phyloP scores from a whole-genome alignment of 1,139 yeast species.

The Nakaseomyces bracarensis region DNA sequence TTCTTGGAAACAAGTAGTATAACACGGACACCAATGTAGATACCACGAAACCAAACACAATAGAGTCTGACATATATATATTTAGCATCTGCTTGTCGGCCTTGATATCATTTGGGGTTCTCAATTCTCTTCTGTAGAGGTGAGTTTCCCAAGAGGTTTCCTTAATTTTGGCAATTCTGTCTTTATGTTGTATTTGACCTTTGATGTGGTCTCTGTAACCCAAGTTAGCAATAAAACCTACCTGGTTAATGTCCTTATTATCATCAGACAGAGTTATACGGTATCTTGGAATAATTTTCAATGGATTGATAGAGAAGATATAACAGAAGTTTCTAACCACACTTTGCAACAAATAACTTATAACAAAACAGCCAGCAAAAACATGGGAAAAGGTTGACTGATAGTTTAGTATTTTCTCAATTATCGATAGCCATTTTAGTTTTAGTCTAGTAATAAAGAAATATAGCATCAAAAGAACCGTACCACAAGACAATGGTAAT shows the following conservation, averaged over 20 bases:
- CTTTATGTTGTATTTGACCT: slow-evolving; percentile 11
- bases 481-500: slow-evolving; percentile 17
- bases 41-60: slow-evolving; percentile 11
- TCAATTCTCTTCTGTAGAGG: slow-evolving; percentile 31
- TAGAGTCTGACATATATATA: slow-evolving; percentile 17
- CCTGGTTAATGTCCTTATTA: slow-evolving; percentile 14
- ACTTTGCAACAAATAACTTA: slow-evolving; percentile 13
- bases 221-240: slow-evolving; percentile 16
- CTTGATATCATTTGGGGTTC: slow-evolving; percentile 38
- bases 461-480: slow-evolving; percentile 15
- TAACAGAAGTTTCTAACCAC: slow-evolving; percentile 13
- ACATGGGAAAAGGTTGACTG: slow-evolving; percentile 12
- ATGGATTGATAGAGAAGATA: slow-evolving; percentile 11
- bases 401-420: slow-evolving; percentile 12
- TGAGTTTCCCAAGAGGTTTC: slow-evolving; percentile 11
- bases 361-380: slow-evolving; percentile 15
- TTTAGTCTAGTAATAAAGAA: slow-evolving; percentile 12
- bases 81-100: slow-evolving; percentile 41
- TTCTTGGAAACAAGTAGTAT: slow-evolving; percentile 11
- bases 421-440: slow-evolving; percentile 12
- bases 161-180: slow-evolving; percentile 13
- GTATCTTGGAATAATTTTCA: slow-evolving; percentile 16
- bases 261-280: slow-evolving; percentile 22
- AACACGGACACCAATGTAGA: slow-evolving; percentile 8
- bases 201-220: slow-evolving; percentile 15